Percentiles rank a stretch among this genome's conserved stretches.
Conservation (phyloP, 2,329 filamentous ascomycete genomes). For the Xylariaceae sp. region DNA sequence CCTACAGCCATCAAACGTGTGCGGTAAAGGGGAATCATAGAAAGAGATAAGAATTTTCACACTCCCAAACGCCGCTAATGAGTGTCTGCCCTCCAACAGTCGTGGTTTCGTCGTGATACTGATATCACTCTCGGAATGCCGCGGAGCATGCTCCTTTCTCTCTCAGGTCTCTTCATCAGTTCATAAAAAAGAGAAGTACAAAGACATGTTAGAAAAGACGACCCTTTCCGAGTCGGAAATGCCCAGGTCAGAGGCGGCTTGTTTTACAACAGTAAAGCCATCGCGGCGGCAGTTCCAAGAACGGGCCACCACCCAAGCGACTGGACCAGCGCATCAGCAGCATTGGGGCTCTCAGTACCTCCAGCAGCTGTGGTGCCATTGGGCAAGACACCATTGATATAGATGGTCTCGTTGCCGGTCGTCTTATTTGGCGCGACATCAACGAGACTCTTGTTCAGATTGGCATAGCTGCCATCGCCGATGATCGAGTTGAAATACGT, state of each 20-base stretch:
- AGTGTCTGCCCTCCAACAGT: no score
- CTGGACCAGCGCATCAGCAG: constrained; percentile 33
- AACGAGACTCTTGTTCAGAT: constrained; percentile 59
- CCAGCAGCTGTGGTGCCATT: constrained; percentile 58
- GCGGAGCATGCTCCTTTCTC: no score
- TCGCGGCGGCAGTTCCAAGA: constrained; percentile 39
- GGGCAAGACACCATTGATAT: constrained; percentile 72
- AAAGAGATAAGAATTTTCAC: no score
- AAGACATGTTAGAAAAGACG: no score
- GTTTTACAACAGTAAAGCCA: constrained; percentile 41
- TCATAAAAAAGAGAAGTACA: neutral
- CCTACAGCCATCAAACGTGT: no score
- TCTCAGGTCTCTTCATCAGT: no score
- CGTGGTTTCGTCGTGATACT: no score
- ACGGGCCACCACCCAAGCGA: constrained; percentile 49
- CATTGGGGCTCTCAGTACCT: constrained; percentile 38
- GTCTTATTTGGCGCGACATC: constrained; percentile 62
- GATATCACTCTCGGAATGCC: no score
- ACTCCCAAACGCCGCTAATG: no score
- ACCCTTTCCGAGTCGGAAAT: no score
- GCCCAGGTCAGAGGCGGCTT: no score
- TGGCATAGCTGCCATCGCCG: constrained; percentile 58
- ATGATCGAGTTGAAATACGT: constrained; percentile 60
- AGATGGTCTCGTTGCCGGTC: constrained; percentile 51
- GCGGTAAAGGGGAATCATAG: no score